These are phyloP conservation scores for Ceratobasidium sp. DNA, from an alignment of 1,284 basidiomycete genomes.

Conservation along the genomic window DNA sequence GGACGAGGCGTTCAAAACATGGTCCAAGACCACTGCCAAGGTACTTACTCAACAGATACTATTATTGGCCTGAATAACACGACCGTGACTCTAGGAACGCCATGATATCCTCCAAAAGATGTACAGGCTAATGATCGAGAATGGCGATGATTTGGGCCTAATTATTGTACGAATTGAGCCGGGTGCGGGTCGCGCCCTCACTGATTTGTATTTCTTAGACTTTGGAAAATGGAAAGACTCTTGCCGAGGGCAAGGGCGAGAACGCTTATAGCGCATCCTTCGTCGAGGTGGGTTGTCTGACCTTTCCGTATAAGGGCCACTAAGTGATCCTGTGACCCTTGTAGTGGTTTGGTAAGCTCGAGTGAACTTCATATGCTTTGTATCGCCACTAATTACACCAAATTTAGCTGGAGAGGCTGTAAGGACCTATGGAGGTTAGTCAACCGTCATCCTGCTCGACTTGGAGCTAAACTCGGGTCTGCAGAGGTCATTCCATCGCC, in stretches of 20 bases:
- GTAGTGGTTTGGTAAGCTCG: slow-evolving; percentile 70
- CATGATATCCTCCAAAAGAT: slow-evolving; percentile 82
- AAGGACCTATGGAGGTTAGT: slow-evolving; percentile 76
- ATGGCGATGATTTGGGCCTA: slow-evolving; percentile 80
- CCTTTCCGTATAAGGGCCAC: not conserved
- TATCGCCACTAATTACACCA: not conserved
- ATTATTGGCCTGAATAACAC: not conserved
- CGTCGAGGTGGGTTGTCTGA: slow-evolving; percentile 65
- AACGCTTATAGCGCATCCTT: slow-evolving; percentile 83
- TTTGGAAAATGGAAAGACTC: slow-evolving; percentile 90
- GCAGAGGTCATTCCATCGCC: slow-evolving; percentile 84
- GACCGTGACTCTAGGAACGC: slow-evolving; percentile 59
- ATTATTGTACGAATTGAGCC: slow-evolving; percentile 67
- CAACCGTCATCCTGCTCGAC: slow-evolving; percentile 39
- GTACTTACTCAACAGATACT: slow-evolving; percentile 49
- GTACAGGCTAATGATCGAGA: slow-evolving; percentile 73
- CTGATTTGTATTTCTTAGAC: slow-evolving; percentile 59
- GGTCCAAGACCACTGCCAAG: slow-evolving; percentile 82
- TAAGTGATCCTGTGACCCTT: slow-evolving; percentile 33
- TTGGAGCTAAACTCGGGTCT: slow-evolving; percentile 47
- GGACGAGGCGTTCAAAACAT: slow-evolving; percentile 74
- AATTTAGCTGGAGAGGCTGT: slow-evolving; percentile 83
- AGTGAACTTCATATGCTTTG: not conserved
- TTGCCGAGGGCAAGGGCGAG: slow-evolving; percentile 83
- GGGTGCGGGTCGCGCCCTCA: slow-evolving; percentile 43